Percentiles rank a stretch among this genome's conserved stretches.
Conservation (phyloP, 805 yeast genomes). For the Saccharomyces cerevisiae region DNA sequence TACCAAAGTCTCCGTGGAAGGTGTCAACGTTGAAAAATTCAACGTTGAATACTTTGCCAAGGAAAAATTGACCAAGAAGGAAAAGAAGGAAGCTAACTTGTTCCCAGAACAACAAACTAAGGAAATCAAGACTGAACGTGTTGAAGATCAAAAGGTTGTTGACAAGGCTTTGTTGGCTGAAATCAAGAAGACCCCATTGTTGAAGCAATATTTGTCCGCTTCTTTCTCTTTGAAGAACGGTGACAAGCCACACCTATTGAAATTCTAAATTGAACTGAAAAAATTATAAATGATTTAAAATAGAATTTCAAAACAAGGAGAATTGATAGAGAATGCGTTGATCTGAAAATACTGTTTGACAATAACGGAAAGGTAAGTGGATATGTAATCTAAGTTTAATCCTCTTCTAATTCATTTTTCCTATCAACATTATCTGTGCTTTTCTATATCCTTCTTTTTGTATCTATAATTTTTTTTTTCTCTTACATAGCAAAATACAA, state of each 20-base stretch:
- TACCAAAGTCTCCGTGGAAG: constrained; percentile 73
- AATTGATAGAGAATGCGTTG: constrained; percentile 1
- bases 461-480: background rate
- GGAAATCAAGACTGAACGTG: constrained; percentile 87
- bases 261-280: constrained; percentile 48
- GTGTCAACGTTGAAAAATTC: constrained; percentile 84
- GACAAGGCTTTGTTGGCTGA: constrained; percentile 88
- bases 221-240: constrained; percentile 96
- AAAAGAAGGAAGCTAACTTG: constrained; percentile 88
- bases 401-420: background rate
- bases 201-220: constrained; percentile 92
- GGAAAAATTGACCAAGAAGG: constrained; percentile 76
- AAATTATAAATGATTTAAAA: background rate
- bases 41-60: constrained; percentile 92
- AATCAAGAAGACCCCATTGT: constrained; percentile 94
- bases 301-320: background rate
- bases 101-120: constrained; percentile 73
- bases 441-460: background rate
- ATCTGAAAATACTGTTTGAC: constrained; percentile 1
- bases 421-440: background rate
- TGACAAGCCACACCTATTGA: constrained; percentile 96
- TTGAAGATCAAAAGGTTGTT: constrained; percentile 92
- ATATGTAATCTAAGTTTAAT: background rate
- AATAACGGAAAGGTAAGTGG: constrained; percentile 2
- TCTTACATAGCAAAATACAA: background rate